Percentiles rank a stretch among this genome's conserved stretches.
Conservation (phyloP, 2,329 filamentous ascomycete genomes). For the Cercospora sojina region DNA sequence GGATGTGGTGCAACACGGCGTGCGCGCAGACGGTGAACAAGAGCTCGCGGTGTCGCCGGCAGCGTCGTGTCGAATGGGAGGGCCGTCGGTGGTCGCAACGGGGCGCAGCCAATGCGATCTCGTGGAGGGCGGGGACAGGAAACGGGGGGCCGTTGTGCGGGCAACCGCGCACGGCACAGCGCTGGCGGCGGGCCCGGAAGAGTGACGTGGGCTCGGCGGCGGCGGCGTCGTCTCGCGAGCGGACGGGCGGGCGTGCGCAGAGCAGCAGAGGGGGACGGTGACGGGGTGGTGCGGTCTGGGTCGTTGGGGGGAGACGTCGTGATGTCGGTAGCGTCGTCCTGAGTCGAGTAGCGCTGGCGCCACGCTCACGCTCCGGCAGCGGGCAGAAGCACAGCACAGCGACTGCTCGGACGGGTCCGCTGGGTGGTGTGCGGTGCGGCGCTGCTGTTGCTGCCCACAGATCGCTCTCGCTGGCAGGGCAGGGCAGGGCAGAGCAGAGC, state of each 20-base stretch:
- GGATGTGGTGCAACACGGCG: neutral
- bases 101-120: conserved; percentile 3
- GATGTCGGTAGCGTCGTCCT: neutral
- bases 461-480: neutral
- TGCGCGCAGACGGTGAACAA: conserved; percentile 10
- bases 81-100: conserved; percentile 6
- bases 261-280: neutral
- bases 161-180: conserved; percentile 4
- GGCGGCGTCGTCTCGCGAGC: neutral
- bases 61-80: conserved; percentile 7
- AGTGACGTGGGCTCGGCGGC: neutral
- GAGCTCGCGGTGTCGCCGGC: conserved; percentile 9
- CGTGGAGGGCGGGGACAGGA: conserved; percentile 2
- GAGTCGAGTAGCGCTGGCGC: conserved; percentile 5
- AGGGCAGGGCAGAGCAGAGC: neutral
- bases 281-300: neutral
- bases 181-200: neutral
- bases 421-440: neutral
- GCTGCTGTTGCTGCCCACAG: neutral
- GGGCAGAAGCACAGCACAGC: neutral
- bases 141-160: conserved; percentile 5
- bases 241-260: neutral
- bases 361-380: neutral
- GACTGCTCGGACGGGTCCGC: neutral
- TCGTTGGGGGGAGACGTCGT: neutral